Evolutionary conservation across 768 basidiomycete species (phyloP).

Genomic region (Boletales sp.): DNA sequence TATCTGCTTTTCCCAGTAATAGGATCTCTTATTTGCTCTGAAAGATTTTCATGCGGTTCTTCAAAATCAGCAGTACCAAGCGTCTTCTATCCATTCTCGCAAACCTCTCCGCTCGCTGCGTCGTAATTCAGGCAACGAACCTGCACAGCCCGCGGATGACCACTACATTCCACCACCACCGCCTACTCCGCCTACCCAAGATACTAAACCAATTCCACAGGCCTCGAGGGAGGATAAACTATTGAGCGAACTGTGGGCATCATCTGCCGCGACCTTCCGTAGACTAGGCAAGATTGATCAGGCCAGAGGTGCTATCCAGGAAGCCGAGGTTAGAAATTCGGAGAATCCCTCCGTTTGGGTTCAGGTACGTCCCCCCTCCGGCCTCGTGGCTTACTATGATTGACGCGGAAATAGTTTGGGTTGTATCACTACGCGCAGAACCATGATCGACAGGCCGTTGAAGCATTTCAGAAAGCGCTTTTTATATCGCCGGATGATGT

Average conservation of each 20-base stretch:
- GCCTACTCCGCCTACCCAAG: constrained; percentile 33
- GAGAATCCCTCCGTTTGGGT: constrained; percentile 91
- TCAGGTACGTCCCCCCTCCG: constrained; percentile 55
- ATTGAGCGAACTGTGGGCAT: constrained; percentile 86
- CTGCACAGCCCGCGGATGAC: constrained; percentile 31
- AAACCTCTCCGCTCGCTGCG: constrained; percentile 52
- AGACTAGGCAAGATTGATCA: constrained; percentile 88
- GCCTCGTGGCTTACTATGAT: too few relatives aligned
- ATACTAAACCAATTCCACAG: constrained; percentile 30
- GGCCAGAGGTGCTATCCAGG: constrained; percentile 85
- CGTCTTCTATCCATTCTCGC: constrained; percentile 81
- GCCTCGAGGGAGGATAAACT: constrained; percentile 61
- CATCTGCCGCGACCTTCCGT: constrained; percentile 92
- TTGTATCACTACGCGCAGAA: constrained; percentile 64
- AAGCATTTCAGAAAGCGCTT: constrained; percentile 84
- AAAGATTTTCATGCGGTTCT: constrained; percentile 69
- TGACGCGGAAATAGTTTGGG: constrained; percentile 51
- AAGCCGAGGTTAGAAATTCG: constrained; percentile 88
- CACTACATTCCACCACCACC: constrained; percentile 34
- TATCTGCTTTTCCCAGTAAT: neutral
- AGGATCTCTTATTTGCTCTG: neutral
- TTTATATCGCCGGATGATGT: constrained; percentile 80
- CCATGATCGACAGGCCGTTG: constrained; percentile 58
- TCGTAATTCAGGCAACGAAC: constrained; percentile 30
- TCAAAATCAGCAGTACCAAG: constrained; percentile 62